phyloP scores from a whole-genome alignment of 305 asterid species.

The Fraxinus xanthoxyloides region DNA sequence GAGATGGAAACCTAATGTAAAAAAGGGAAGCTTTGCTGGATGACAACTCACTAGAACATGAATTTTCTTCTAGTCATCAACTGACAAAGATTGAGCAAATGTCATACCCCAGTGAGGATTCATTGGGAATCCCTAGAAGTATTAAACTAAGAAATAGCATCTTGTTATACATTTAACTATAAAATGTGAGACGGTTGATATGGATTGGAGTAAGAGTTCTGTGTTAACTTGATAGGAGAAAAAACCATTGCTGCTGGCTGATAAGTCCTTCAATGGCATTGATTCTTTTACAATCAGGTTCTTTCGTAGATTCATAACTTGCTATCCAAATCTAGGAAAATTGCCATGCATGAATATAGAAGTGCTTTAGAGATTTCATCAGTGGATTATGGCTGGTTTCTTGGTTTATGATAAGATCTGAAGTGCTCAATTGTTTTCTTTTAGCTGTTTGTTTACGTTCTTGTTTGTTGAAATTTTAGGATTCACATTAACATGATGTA shows the following conservation, averaged over 20 bases:
- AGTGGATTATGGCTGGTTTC: background rate
- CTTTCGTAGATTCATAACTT: background rate
- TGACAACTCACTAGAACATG: background rate
- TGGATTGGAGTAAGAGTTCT: background rate
- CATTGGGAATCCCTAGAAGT: slow-evolving; percentile 7
- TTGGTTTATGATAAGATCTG: background rate
- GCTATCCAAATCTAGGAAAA: background rate
- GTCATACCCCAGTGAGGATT: background rate
- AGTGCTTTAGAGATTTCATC: background rate
- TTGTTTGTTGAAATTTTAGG: background rate
- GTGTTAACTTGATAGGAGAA: background rate
- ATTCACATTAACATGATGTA: background rate
- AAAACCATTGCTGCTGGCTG: background rate
- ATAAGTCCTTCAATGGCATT: background rate
- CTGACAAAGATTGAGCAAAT: background rate
- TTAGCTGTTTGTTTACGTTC: slow-evolving; percentile 2
- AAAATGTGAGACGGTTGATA: background rate
- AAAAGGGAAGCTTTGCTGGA: slow-evolving; percentile 9
- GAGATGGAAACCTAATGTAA: background rate
- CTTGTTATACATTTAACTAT: background rate
- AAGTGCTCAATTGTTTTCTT: background rate
- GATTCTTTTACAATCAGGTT: background rate
- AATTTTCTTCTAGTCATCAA: background rate
- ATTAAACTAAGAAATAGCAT: slow-evolving; percentile 1
- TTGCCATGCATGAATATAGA: background rate